Evolutionary conservation across 2,329 filamentous ascomycete genomes (phyloP).

Genomic region (Aspergillus fumigatus): DNA sequence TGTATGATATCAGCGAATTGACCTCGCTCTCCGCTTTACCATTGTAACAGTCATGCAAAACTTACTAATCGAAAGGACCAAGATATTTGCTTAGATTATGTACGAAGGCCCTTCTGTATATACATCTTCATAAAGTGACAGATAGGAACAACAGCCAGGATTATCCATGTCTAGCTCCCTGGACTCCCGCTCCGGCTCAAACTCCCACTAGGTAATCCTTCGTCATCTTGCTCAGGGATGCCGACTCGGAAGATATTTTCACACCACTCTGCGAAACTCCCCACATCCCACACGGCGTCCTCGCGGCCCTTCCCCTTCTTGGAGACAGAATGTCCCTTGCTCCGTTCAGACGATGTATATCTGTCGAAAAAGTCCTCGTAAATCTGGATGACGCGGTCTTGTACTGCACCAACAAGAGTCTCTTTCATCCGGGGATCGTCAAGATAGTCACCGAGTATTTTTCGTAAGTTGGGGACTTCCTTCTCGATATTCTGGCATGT

Average conservation of each 20-base stretch:
- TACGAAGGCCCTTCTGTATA: not conserved
- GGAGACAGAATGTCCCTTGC: constrained; percentile 29
- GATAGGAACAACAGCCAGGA: not conserved
- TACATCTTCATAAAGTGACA: not conserved
- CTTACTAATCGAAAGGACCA: not conserved
- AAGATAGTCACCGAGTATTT: constrained; percentile 59
- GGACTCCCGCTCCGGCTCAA: constrained; percentile 14
- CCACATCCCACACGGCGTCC: constrained; percentile 61
- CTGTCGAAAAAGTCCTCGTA: constrained; percentile 63
- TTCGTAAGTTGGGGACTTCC: constrained; percentile 53
- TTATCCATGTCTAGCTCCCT: not conserved
- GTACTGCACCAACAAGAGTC: constrained; percentile 61
- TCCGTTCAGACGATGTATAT: constrained; percentile 40
- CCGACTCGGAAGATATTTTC: constrained; percentile 56
- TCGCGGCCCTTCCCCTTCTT: constrained; percentile 58
- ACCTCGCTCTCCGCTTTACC: not conserved
- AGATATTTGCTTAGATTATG: not conserved
- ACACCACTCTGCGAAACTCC: constrained; percentile 61
- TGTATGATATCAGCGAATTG: not conserved
- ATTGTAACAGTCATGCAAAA: not conserved
- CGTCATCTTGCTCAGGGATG: constrained; percentile 23
- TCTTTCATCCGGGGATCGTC: constrained; percentile 61
- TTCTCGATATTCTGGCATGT: constrained; percentile 54
- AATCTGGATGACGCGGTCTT: constrained; percentile 57
- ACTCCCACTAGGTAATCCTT: constrained; percentile 6